Conservation (phyloP, 495 filamentous ascomycete genomes). For the Penicillium longicatenatum region DNA sequence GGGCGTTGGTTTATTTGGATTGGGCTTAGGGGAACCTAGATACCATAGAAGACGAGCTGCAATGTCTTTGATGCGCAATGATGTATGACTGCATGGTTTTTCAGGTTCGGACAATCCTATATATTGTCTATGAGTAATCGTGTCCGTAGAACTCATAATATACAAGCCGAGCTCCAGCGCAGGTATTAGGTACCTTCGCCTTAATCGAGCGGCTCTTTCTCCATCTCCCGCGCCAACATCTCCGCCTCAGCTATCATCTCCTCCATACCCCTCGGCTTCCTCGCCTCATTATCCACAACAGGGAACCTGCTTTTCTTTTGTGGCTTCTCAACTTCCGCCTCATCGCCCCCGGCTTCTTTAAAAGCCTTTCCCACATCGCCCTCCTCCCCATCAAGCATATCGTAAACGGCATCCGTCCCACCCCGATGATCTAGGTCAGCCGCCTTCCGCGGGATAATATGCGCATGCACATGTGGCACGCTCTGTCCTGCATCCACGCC, state of each 20-base stretch:
- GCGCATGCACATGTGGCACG: slow-evolving; percentile 88
- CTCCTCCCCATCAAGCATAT: slow-evolving; percentile 78
- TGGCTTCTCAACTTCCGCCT: slow-evolving; percentile 4
- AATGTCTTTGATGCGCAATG: slow-evolving; percentile 20
- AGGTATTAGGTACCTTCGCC: background rate
- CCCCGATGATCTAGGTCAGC: slow-evolving; percentile 56
- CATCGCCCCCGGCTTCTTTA: slow-evolving; percentile 23
- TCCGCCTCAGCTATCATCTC: slow-evolving; percentile 82
- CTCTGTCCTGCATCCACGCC: slow-evolving; percentile 85
- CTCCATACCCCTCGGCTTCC: slow-evolving; percentile 66
- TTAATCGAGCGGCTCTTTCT: slow-evolving; percentile 30
- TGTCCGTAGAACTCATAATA: background rate
- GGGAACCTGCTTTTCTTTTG: slow-evolving; percentile 50
- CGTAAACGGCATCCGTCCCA: slow-evolving; percentile 70
- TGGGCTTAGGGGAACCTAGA: slow-evolving; percentile 16
- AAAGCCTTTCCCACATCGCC: slow-evolving; percentile 70
- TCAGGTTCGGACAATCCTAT: background rate
- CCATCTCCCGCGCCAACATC: slow-evolving; percentile 42
- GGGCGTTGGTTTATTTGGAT: slow-evolving; percentile 21
- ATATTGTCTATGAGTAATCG: background rate
- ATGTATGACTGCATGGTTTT: slow-evolving; percentile 13
- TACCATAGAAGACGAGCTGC: slow-evolving; percentile 22
- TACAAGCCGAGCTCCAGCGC: background rate
- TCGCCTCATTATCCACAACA: slow-evolving; percentile 64
- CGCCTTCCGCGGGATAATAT: slow-evolving; percentile 79